Evolutionary conservation across 768 basidiomycete species (phyloP).

Genomic region (Scleroderma bovista): DNA sequence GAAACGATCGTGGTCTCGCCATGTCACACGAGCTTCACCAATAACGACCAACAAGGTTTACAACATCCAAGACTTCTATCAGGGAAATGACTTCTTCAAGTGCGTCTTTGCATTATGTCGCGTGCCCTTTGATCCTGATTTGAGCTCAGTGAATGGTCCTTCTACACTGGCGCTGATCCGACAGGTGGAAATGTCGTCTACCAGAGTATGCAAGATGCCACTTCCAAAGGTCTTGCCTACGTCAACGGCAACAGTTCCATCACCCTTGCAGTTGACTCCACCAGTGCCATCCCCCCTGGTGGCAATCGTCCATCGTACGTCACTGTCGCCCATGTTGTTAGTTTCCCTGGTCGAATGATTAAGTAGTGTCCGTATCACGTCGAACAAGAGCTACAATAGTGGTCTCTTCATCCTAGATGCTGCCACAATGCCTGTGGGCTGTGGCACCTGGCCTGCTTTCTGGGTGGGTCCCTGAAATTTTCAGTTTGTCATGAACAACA

Average conservation of each 20-base stretch:
- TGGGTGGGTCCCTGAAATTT: constrained; percentile 39
- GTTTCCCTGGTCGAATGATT: constrained; percentile 1
- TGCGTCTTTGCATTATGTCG: constrained; percentile 24
- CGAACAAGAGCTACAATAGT: constrained; percentile 54
- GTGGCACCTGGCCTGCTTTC: constrained; percentile 58
- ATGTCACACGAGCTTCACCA: constrained; percentile 16
- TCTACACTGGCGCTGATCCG: constrained; percentile 59
- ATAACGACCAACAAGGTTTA: constrained; percentile 26
- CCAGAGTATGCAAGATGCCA: constrained; percentile 42
- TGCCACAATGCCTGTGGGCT: constrained; percentile 65
- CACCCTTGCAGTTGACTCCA: constrained; percentile 60
- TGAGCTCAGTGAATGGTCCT: constrained; percentile 54
- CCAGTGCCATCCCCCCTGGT: constrained; percentile 40
- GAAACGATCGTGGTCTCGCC: constrained; percentile 22
- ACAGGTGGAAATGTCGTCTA: constrained; percentile 68
- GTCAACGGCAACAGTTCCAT: constrained; percentile 53
- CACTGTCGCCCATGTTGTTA: not conserved
- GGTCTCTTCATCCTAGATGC: constrained; percentile 77
- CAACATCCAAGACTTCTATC: constrained; percentile 34
- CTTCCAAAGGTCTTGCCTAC: constrained; percentile 50
- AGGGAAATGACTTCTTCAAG: constrained; percentile 58
- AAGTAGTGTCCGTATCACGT: constrained; percentile 59
- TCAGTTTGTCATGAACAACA: not conserved
- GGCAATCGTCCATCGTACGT: constrained; percentile 50
- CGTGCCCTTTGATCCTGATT: not conserved